Evolutionary conservation across 2,329 filamentous ascomycete genomes (phyloP), one percentile per base, ranked within the genome.

Genomic region (Diaporthe ampelina): DNA sequence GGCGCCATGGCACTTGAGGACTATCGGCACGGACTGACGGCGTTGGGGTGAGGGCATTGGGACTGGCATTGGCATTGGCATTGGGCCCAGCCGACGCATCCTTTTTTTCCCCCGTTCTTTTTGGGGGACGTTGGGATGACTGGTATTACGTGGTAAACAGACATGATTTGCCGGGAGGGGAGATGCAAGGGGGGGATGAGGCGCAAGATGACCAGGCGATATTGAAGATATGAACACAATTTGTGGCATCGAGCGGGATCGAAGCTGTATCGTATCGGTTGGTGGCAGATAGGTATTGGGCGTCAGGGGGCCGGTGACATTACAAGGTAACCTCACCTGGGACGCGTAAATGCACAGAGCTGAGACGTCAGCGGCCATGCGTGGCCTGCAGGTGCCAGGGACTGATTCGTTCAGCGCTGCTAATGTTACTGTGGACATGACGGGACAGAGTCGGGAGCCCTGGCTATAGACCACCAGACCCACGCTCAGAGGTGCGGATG

Each of bases 361-460:
- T 37, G 63, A 45, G 63, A 67, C 63, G 63, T 67, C 63, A 54
- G 63, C 45, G 63, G 52, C 6, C 63, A 50, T 24, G 29, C 19
- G 29, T 32, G 40, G 40, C 59, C 40, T n/a, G 59, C 6, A 19
- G 26, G 19, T 48, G 32, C 61, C 26, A 21, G 61, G 61, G 43
- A 35, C 61, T 67, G 63, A 52, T 67, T 67, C 45, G 63, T 52
- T 37, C 21, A n/a, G n/a, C n/a, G n/a, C n/a, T n/a, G n/a, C n/a
- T n/a, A n/a, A n/a, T n/a, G n/a, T n/a, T n/a, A n/a, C n/a, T n/a
- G n/a, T n/a, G n/a, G n/a, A n/a, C n/a, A n/a, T n/a, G n/a, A n/a
- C n/a, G n/a, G n/a, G n/a, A n/a, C n/a, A n/a, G n/a, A n/a, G n/a
- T n/a, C n/a, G n/a, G n/a, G n/a, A n/a, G n/a, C n/a, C n/a, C n/a